Percentiles rank a stretch among this genome's conserved stretches.
Evolutionary conservation across 2,329 filamentous ascomycete species (phyloP).

Genomic region (Beauveria sp.): DNA sequence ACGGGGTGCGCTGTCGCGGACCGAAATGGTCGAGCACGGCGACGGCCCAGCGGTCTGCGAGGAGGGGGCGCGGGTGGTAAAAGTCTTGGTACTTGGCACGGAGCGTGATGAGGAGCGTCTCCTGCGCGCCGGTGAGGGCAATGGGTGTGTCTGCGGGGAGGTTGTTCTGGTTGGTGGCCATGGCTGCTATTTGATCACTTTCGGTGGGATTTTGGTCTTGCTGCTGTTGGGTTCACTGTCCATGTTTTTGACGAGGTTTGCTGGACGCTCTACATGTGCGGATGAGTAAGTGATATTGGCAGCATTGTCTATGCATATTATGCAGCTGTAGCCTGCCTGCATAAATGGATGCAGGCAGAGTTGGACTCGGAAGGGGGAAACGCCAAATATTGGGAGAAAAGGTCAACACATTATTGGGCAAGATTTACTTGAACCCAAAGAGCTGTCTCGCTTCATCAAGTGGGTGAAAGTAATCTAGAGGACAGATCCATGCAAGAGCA

Average conservation of each 20-base stretch:
- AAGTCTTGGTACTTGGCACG: constrained; percentile 13
- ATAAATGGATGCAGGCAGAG: no score
- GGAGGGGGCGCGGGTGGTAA: constrained; percentile 9
- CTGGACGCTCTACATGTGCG: no score
- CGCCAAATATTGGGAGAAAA: no score
- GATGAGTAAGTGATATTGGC: not conserved
- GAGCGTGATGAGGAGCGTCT: constrained; percentile 15
- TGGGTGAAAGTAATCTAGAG: no score
- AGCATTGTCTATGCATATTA: not conserved
- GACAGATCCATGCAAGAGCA: not conserved
- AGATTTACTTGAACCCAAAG: no score
- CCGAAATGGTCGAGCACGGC: not conserved
- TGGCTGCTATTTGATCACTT: not conserved
- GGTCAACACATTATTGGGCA: no score
- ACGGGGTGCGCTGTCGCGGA: not conserved
- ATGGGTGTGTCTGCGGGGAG: not conserved
- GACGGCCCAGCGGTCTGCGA: constrained; percentile 13
- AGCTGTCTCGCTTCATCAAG: no score
- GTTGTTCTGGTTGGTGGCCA: not conserved
- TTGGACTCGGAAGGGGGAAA: no score
- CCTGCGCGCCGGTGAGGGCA: constrained; percentile 11
- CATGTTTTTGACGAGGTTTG: no score
- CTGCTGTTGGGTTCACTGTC: not conserved
- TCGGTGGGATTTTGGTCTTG: no score
- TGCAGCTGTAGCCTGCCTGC: no score